Percentiles rank a stretch among this genome's conserved stretches.
phyloP scores from a whole-genome alignment of 495 filamentous ascomycete genomes.

The Tuber brumale region DNA sequence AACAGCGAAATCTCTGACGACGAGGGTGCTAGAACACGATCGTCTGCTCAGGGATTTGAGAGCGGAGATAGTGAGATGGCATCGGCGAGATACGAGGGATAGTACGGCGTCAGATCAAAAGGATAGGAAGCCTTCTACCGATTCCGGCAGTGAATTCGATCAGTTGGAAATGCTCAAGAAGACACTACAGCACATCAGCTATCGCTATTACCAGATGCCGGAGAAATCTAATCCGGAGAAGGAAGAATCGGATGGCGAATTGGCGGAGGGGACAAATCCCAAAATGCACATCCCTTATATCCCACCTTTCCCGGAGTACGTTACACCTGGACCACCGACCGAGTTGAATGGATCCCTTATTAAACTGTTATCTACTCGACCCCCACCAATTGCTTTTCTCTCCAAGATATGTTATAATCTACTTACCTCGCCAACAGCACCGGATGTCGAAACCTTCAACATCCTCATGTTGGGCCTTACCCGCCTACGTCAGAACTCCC shows the following conservation, averaged over 20 bases:
- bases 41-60: slow-evolving; percentile 22
- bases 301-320: slow-evolving; percentile 37
- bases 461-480: slow-evolving; percentile 56
- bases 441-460: slow-evolving; percentile 61
- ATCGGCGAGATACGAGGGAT: background rate
- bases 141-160: background rate
- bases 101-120: background rate
- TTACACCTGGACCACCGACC: background rate
- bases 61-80: background rate
- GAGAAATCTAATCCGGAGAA: background rate
- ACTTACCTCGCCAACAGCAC: slow-evolving; percentile 52
- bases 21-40: slow-evolving; percentile 26
- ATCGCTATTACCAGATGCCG: slow-evolving; percentile 22
- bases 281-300: slow-evolving; percentile 20
- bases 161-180: slow-evolving; percentile 23
- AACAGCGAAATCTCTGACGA: background rate
- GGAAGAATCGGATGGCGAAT: background rate
- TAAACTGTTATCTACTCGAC: slow-evolving; percentile 29
- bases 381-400: slow-evolving; percentile 23
- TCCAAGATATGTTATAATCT: slow-evolving; percentile 62
- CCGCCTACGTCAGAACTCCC: slow-evolving; percentile 46
- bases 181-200: slow-evolving; percentile 26
- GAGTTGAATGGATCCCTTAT: slow-evolving; percentile 31
- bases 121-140: background rate
- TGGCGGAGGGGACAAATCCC: background rate